Base-by-base conservation (phyloP, 164 flowering plant species). In the Dillenia suffruticosa region DNA sequence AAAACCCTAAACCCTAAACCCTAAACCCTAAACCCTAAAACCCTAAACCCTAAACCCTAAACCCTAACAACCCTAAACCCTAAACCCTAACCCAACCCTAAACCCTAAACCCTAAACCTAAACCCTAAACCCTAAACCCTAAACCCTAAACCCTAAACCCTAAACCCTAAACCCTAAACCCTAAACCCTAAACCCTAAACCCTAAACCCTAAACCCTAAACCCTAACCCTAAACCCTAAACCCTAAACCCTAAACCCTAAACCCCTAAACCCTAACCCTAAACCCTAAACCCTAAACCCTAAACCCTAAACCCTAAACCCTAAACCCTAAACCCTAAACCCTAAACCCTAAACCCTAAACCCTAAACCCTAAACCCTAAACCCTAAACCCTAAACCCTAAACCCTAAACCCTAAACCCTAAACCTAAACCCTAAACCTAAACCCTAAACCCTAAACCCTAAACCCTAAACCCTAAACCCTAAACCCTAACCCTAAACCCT, bases 381-480 rank as follows among this genome's bases (percentile, higher is more conserved):
- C 53, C 53, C 53, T 12, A 50, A 50, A 50, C 53, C 53, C 53
- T 12, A 5, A 50, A 50, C 6, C 53, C 53, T 12, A 5, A 50
- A 50, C 6, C 53, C 53, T 12, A 5, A 50, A 50, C 6, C 53
- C 53, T 50, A 50, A 50, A 50, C 53, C n/a, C n/a, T n/a, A n/a
- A n/a, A n/a, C 53, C 53, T 50, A 50, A 50, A 5, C 53, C 6
- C 53, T 12, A 5, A 50, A 50, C 53, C 53, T 50, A 50, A 50
- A 50, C 53, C 53, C 53, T 50, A 50, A 50, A 50, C 53, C 53
- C 53, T 50, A 50, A 50, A 50, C 52, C 53, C 53, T 50, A 50
- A 50, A 50, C 53, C 53, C 53, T 50, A 50, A 50, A 50, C 53
- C 53, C 53, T 50, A 50, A 50, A 50, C 53, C 53, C 53, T n/a